A percentile compares a stretch with the other conserved stretches of the same genome.
These are phyloP conservation scores for Ramaria sp. DNA, from an alignment of 768 basidiomycete species.

Conservation along the genomic window DNA sequence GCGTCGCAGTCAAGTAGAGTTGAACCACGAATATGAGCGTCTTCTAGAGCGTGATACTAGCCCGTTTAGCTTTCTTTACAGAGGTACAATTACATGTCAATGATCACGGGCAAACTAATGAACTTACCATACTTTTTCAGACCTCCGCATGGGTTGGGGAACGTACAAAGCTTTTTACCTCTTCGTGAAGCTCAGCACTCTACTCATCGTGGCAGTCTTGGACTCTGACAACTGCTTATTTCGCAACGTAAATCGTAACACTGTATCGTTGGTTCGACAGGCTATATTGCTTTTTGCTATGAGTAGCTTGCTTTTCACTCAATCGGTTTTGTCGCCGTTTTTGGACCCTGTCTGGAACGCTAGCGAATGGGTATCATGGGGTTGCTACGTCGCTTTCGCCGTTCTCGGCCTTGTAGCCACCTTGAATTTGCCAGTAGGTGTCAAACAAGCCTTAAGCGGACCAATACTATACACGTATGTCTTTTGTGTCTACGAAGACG, in stretches of 20 bases:
- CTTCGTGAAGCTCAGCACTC: conserved; percentile 58
- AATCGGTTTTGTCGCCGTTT: conserved; percentile 54
- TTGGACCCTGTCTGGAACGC: conserved; percentile 63
- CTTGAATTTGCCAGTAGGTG: conserved; percentile 39
- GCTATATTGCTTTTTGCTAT: conserved; percentile 47
- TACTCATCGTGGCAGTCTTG: conserved; percentile 55
- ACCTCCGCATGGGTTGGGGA: conserved; percentile 60
- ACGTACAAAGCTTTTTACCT: conserved; percentile 55
- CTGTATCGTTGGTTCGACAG: conserved; percentile 51
- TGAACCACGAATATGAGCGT: conserved; percentile 64
- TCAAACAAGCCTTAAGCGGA: conserved; percentile 41
- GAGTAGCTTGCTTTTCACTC: conserved; percentile 47
- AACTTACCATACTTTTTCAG: conserved; percentile 23
- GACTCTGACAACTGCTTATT: conserved; percentile 68
- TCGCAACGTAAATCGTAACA: conserved; percentile 37
- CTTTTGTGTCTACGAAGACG: neutral
- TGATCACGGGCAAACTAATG: neutral
- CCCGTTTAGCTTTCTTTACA: conserved; percentile 64
- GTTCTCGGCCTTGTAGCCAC: conserved; percentile 53
- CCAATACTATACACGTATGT: conserved; percentile 57
- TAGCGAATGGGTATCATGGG: conserved; percentile 61
- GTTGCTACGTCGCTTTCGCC: conserved; percentile 61
- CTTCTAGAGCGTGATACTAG: conserved; percentile 51
- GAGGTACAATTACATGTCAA: conserved; percentile 31
- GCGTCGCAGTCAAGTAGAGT: conserved; percentile 38